These are phyloP conservation scores for Pyrenophora graminea DNA, from an alignment of 2,329 filamentous ascomycete species.

Conservation along the genomic window DNA sequence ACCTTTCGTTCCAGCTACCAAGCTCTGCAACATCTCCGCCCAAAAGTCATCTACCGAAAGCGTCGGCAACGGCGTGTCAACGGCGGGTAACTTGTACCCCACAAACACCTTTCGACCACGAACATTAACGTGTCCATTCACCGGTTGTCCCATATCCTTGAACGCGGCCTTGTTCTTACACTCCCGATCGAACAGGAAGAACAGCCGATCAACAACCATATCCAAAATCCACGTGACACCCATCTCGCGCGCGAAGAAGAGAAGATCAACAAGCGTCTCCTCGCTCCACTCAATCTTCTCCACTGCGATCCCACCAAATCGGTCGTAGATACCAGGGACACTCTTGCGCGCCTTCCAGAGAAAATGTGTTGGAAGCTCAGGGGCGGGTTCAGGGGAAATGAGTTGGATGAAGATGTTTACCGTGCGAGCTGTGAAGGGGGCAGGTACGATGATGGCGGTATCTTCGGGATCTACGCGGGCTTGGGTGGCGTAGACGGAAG, in stretches of 20 bases:
- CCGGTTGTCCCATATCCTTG: neutral
- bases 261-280: neutral
- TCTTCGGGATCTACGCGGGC: neutral
- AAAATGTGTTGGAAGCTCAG: slow-evolving; percentile 3
- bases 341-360: neutral
- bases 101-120: neutral
- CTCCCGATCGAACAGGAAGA: neutral
- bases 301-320: neutral
- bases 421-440: neutral
- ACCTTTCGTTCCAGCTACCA: neutral
- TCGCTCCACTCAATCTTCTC: slow-evolving; percentile 2
- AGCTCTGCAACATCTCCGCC: neutral
- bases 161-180: neutral
- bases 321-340: neutral
- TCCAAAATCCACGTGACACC: slow-evolving; percentile 1
- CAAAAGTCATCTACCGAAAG: neutral
- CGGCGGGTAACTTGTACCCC: neutral
- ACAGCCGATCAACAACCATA: neutral
- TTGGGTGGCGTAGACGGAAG: neutral
- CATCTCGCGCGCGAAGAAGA: neutral
- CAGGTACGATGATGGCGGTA: neutral
- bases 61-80: neutral
- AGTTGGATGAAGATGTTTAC: slow-evolving; percentile 9
- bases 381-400: neutral
- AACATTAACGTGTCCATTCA: neutral